Evolutionary conservation across 2,329 filamentous ascomycete species (phyloP).

Genomic region (Cytospora piceae): DNA sequence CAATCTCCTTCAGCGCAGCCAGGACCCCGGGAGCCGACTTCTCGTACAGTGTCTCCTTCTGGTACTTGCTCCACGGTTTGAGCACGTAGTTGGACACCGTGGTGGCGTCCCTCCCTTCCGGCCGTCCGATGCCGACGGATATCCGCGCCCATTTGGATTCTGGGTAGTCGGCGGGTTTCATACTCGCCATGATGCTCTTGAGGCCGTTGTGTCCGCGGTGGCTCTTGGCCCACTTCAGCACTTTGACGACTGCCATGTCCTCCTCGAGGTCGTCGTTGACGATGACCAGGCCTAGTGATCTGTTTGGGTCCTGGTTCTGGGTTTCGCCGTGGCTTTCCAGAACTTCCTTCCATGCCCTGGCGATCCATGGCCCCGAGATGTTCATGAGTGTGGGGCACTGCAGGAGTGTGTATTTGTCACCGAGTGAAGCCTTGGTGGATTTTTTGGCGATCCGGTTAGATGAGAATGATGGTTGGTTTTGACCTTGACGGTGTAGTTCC

Average conservation of each 20-base stretch:
- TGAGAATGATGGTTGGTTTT: slow-evolving; percentile 53
- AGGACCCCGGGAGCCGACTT: slow-evolving; percentile 57
- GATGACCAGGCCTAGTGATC: slow-evolving; percentile 64
- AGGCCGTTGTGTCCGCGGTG: slow-evolving; percentile 76
- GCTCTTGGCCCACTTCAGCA: slow-evolving; percentile 66
- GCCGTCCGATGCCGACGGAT: slow-evolving; percentile 86
- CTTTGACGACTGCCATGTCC: slow-evolving; percentile 66
- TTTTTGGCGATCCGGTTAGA: slow-evolving; percentile 52
- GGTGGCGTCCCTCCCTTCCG: slow-evolving; percentile 65
- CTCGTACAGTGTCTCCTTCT: slow-evolving; percentile 56
- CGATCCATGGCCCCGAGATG: slow-evolving; percentile 72
- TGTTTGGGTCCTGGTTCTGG: slow-evolving; percentile 10
- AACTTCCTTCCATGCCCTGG: slow-evolving; percentile 65
- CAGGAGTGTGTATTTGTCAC: slow-evolving; percentile 66
- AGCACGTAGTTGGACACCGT: slow-evolving; percentile 81
- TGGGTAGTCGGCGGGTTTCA: slow-evolving; percentile 49
- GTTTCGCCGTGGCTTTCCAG: slow-evolving; percentile 41
- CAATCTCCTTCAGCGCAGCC: slow-evolving; percentile 52
- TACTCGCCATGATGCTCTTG: slow-evolving; percentile 62
- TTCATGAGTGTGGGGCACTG: slow-evolving; percentile 86
- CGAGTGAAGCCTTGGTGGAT: slow-evolving; percentile 52
- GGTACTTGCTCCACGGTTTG: slow-evolving; percentile 60
- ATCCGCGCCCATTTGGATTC: slow-evolving; percentile 60
- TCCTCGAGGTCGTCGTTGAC: slow-evolving; percentile 89
- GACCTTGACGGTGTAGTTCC: slow-evolving; percentile 43